Percentiles rank a stretch among this genome's conserved stretches.
These are phyloP conservation scores for Daedalea quercina DNA, from an alignment of 768 basidiomycete species.

Conservation along the genomic window DNA sequence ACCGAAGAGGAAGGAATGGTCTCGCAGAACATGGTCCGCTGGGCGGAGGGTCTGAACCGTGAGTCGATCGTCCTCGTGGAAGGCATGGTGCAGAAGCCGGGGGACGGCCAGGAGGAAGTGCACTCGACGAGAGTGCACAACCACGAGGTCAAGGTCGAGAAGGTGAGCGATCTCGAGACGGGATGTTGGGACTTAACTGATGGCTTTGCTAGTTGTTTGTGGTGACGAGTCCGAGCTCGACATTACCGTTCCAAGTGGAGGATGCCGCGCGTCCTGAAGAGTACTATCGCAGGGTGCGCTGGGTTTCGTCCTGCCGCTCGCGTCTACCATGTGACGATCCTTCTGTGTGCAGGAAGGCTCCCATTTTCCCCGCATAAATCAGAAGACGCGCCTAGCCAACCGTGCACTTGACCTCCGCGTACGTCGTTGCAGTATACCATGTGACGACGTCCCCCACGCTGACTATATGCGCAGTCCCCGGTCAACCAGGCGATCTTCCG, in stretches of 20 bases:
- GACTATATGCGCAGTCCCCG: conserved; percentile 31
- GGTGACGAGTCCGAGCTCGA: conserved; percentile 15
- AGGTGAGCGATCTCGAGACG: conserved; percentile 40
- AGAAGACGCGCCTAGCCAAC: conserved; percentile 92
- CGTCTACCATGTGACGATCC: conserved; percentile 59
- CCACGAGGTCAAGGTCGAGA: conserved; percentile 75
- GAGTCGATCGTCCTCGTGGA: conserved; percentile 92
- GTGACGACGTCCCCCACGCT: background rate
- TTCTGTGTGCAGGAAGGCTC: conserved; percentile 53
- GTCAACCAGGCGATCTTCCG: conserved; percentile 95
- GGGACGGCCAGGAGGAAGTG: conserved; percentile 51
- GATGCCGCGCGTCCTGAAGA: conserved; percentile 19
- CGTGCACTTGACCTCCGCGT: conserved; percentile 91
- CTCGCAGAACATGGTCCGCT: conserved; percentile 96
- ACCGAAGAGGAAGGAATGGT: conserved; percentile 61
- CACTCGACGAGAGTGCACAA: conserved; percentile 86
- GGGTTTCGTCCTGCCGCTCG: background rate
- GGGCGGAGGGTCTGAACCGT: conserved; percentile 68
- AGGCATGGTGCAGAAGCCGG: conserved; percentile 72
- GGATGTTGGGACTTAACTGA: background rate
- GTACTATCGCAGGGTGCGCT: conserved; percentile 36
- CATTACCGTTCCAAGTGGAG: conserved; percentile 25
- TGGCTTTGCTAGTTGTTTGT: conserved; percentile 15
- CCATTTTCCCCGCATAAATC: conserved; percentile 69
- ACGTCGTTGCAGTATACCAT: too few relatives aligned